Evolutionary conservation across 495 filamentous ascomycete species (phyloP).

Genomic region (Acidiella bohemica): DNA sequence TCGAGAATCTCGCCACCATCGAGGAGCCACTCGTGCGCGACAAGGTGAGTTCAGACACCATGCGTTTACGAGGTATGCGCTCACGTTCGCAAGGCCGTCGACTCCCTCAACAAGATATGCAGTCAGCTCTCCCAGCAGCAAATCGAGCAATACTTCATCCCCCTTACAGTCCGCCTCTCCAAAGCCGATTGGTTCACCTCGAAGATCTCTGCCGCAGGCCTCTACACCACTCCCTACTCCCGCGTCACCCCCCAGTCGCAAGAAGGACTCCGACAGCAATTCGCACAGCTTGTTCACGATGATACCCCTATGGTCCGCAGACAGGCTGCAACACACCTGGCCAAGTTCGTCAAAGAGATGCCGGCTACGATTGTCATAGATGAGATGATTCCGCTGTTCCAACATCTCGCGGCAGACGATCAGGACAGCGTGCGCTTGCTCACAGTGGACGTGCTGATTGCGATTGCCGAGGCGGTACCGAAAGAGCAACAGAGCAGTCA

Average conservation of each 20-base stretch:
- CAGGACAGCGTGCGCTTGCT: constrained; percentile 94
- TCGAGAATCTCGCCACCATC: constrained; percentile 96
- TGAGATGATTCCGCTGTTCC: constrained; percentile 98
- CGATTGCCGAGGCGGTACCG: constrained; percentile 91
- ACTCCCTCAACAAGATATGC: constrained; percentile 98
- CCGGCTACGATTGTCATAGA: constrained; percentile 77
- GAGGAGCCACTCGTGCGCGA: constrained; percentile 95
- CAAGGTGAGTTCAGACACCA: constrained; percentile 46
- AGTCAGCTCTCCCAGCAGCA: constrained; percentile 76
- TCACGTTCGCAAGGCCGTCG: constrained; percentile 59
- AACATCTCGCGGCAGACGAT: constrained; percentile 88
- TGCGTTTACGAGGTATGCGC: neutral
- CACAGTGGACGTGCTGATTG: constrained; percentile 91
- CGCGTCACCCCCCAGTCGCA: constrained; percentile 75
- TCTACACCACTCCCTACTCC: constrained; percentile 82
- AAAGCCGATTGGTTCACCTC: constrained; percentile 99
- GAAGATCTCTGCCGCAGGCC: constrained; percentile 92
- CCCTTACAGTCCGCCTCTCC: constrained; percentile 81
- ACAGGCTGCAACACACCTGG: constrained; percentile 88
- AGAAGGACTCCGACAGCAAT: constrained; percentile 78
- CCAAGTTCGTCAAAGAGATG: constrained; percentile 97
- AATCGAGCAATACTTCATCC: constrained; percentile 92
- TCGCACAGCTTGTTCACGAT: constrained; percentile 84
- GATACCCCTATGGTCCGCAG: constrained; percentile 98
- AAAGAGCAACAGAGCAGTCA: constrained; percentile 97